Evolutionary conservation across 2,329 filamentous ascomycete species (phyloP), one percentile per base, ranked within the genome.

Genomic region (Aspergillus amoenus): DNA sequence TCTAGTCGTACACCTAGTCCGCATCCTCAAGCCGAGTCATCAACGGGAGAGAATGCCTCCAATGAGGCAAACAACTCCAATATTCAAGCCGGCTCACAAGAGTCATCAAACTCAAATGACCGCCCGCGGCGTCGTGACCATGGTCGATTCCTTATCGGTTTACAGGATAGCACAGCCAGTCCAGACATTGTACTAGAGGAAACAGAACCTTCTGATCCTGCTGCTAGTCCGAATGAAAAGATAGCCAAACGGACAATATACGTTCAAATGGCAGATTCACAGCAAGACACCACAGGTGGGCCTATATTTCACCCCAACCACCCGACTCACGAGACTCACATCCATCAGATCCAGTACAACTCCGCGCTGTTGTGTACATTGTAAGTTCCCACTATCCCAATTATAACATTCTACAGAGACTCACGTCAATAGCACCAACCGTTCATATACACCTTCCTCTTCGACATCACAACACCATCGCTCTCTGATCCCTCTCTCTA

Each of bases 401-500:
- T 37, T 12, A 39, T 4, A n/a, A n/a, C 13, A 39, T 48, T 15
- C 18, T 7, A 39, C 12, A 32, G 6, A 15, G 56, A 52, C 66
- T 64, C 46, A 58, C 37, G 11, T 21, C 24, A 64, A 56, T 61
- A 75, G 69, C 70, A 78, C 58, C 76, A 76, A 70, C 79, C 79
- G n/a, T 81, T 81, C 59, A 76, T 81, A 61, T 81, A 80, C 61
- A 77, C 77, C 5, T 81, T 81, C 58, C 70, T 81, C 21, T 81
- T 81, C 61, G 73, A 79, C 47, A 67, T 73, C 5, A 65, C 73
- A 46, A 77, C 78, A 8, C 67, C 74, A 6, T 70, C 72, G 37
- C 67, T 81, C 17, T 66, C 71, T 5, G 71, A 75, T 12, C 72
- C 75, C 15, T 68, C 73, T 4, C 77, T 81, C 58, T 82, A 81